Evolutionary conservation across 164 flowering plant genomes (phyloP).

Genomic region (Umbellularia californica): DNA sequence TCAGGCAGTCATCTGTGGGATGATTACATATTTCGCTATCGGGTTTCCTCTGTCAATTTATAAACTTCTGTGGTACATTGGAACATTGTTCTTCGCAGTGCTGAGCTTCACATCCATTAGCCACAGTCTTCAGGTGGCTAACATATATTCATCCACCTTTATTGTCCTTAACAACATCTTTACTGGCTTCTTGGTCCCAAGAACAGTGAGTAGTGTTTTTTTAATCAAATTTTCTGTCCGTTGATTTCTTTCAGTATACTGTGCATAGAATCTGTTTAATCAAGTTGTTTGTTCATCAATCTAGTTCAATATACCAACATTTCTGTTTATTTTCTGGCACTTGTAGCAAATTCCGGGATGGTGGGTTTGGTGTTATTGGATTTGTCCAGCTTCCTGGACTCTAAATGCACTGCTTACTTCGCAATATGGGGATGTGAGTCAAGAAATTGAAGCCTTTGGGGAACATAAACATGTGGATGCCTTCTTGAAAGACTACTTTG

Average conservation of each 20-base stretch:
- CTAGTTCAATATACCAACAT: too few species aligned
- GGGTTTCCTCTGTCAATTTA: slow-evolving; percentile 31
- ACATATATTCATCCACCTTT: slow-evolving; percentile 19
- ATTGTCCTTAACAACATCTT: slow-evolving; percentile 35
- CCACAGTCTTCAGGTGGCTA: slow-evolving; percentile 34
- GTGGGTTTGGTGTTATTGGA: slow-evolving; percentile 9
- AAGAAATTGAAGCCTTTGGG: slow-evolving; percentile 4
- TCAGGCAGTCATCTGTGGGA: slow-evolving; percentile 24
- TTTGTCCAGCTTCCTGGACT: slow-evolving; percentile 5
- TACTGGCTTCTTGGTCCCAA: slow-evolving; percentile 45
- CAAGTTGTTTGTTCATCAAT: too few species aligned
- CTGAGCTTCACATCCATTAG: slow-evolving; percentile 35
- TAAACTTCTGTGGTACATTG: slow-evolving; percentile 42
- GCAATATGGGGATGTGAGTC: background rate
- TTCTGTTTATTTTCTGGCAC: background rate
- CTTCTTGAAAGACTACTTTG: slow-evolving; percentile 6
- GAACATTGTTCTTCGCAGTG: slow-evolving; percentile 33
- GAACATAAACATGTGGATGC: background rate
- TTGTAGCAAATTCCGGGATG: slow-evolving; percentile 9
- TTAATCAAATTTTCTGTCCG: background rate
- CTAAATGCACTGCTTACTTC: slow-evolving; percentile 1
- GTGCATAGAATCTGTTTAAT: too few species aligned
- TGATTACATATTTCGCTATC: slow-evolving; percentile 39
- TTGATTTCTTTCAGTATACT: background rate
- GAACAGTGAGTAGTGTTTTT: slow-evolving; percentile 31